Base-by-base conservation (phyloP, 371 early-diverging fungal genomes). In the Mucor plumbeus region DNA sequence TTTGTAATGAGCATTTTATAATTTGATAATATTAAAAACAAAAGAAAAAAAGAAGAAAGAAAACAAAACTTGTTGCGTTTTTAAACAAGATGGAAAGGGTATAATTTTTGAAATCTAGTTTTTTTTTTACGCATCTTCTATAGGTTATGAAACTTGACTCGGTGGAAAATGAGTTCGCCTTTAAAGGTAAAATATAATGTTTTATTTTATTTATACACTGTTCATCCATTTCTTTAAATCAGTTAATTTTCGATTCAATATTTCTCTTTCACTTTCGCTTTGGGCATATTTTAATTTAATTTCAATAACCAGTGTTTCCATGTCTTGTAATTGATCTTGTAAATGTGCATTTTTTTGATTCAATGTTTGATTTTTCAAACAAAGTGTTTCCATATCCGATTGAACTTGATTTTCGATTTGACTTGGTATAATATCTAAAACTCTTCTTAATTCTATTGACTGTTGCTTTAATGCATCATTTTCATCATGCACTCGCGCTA, bases 301-400 rank as follows among this genome's bases (percentile, higher is more conserved):
- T 68, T 87, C 89, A 21, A 88, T 81, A 60, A 95, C 72, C 62
- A 87, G 68, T 8, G 81, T 80, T 75, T 94, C 92, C 78, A 95
- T 73, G 53, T 88, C 78, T 0, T 77, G 85, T 53, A 93, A 68
- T 53, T 87, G 85, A 54, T 95, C 95, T 73, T 92, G 90, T 56
- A 96, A 81, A 57, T 85, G 83, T 54, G 87, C 87, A 72, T 94
- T 94, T 64, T 83, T 80, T 57, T 86, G 71, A 17, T 88, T 82
- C 26, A 94, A 80, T 38, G 84, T 86, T 47, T 89, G 79, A 69
- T 96, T 96, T 77, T 94, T 93, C 13, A 82, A 56, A 19, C 90
- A 86, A 36, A 97, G 78, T 26, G 73, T 63, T 36, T 95, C 89
- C 86, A 96, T 89, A 64, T 97, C 94, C 11, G 83, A 87, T 63